Conservation (phyloP, 805 yeast species). For the Saturnispora bothae region DNA sequence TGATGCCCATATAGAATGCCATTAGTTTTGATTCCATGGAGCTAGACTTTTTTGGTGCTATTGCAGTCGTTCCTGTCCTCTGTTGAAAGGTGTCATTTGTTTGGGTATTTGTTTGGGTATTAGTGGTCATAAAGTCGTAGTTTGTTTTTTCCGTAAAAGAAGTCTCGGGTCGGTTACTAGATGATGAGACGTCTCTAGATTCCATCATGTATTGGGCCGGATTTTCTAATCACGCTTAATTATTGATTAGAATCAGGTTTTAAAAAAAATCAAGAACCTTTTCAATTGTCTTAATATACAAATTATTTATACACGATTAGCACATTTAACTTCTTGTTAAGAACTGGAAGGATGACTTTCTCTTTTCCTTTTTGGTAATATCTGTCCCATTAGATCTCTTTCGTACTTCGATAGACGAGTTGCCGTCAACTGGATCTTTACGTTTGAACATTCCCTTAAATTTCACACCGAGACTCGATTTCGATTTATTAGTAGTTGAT, state of each 20-base stretch:
- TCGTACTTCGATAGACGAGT: not conserved
- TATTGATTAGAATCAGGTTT: too few species aligned
- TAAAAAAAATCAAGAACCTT: too few species aligned
- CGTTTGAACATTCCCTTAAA: conserved; percentile 7
- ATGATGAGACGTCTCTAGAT: too few species aligned
- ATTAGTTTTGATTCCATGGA: conserved; percentile 27
- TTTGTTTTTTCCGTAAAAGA: not conserved
- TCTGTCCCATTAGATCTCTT: not conserved
- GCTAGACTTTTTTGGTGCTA: not conserved
- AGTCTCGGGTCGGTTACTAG: not conserved
- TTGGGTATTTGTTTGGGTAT: not conserved
- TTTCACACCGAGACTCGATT: conserved; percentile 4
- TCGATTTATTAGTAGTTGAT: not conserved
- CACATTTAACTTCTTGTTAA: not conserved
- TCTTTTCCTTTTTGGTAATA: conserved; percentile 3
- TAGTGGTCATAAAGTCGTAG: not conserved
- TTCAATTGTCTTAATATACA: too few species aligned
- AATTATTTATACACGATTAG: too few species aligned
- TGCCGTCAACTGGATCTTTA: not conserved
- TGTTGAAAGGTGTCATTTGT: not conserved
- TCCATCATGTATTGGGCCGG: too few species aligned
- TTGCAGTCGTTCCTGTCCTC: not conserved
- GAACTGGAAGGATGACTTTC: conserved; percentile 6
- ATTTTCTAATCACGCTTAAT: too few species aligned
- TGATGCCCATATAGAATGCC: conserved; percentile 64